Evolutionary conservation across 305 asterid species (phyloP).

Genomic region (Solanum hybrid): DNA sequence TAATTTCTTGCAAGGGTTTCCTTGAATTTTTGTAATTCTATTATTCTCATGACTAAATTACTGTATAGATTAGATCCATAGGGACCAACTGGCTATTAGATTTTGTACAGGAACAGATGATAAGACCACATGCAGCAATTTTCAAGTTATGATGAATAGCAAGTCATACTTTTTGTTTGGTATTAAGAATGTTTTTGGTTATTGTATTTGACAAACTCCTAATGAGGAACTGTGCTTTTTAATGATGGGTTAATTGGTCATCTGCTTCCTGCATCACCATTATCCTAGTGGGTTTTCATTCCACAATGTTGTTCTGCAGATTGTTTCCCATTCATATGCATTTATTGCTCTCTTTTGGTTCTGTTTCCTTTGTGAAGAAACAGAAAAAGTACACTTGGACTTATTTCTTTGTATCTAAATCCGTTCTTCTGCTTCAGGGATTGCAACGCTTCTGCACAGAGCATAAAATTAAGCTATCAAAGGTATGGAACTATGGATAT

Average conservation of each 20-base stretch:
- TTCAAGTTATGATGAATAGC: background rate
- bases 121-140: background rate
- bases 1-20: background rate
- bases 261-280: background rate
- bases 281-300: background rate
- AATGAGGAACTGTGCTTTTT: background rate
- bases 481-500: slow-evolving; percentile 31
- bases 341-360: background rate
- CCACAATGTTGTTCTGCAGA: background rate
- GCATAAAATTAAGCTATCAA: slow-evolving; percentile 81
- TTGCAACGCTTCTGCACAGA: slow-evolving; percentile 91
- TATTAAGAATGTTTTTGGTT: background rate
- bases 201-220: background rate
- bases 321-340: background rate
- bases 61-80: background rate
- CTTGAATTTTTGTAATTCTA: background rate
- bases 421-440: slow-evolving; percentile 41
- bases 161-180: background rate
- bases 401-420: slow-evolving; percentile 2
- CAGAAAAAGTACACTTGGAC: background rate
- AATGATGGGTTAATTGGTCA: background rate
- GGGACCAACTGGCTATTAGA: background rate
- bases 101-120: background rate
- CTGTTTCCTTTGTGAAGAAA: background rate
- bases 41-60: background rate